A percentile compares a stretch with the other conserved stretches of the same genome.
Evolutionary conservation across 495 filamentous ascomycete genomes (phyloP).

Genomic region (Xeromyces bisporus): DNA sequence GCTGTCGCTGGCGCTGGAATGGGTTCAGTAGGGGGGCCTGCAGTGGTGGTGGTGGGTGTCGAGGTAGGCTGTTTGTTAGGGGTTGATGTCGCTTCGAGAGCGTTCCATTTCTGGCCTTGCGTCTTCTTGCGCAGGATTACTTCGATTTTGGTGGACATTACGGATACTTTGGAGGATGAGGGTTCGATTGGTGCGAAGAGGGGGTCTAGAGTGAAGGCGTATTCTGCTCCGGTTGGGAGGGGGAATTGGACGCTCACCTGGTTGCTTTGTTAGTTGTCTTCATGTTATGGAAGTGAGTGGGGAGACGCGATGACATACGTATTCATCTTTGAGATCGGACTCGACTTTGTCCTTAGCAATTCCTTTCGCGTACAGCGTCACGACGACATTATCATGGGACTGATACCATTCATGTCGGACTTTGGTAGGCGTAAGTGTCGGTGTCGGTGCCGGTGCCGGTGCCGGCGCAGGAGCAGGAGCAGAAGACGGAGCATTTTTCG

Average conservation of each 20-base stretch:
- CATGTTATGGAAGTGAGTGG: neutral
- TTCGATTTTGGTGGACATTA: conserved; percentile 75
- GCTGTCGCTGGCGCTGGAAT: too few relatives aligned
- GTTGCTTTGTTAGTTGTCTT: conserved; percentile 7
- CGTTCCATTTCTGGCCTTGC: conserved; percentile 57
- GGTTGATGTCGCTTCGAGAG: conserved; percentile 39
- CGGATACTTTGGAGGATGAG: conserved; percentile 37
- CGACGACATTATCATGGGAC: conserved; percentile 42
- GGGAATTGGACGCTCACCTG: conserved; percentile 53
- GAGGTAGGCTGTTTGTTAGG: conserved; percentile 8
- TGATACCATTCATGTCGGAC: conserved; percentile 75
- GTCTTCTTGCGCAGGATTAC: conserved; percentile 51
- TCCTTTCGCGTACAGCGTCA: conserved; percentile 57
- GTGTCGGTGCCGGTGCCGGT: conserved; percentile 2
- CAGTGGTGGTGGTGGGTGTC: conserved; percentile 2
- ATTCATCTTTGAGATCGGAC: conserved; percentile 39
- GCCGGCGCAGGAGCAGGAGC: neutral
- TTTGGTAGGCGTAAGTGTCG: conserved; percentile 21
- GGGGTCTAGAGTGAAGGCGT: conserved; percentile 51
- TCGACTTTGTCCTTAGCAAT: conserved; percentile 44
- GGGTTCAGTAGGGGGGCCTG: conserved; percentile 12
- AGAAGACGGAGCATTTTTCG: conserved; percentile 2
- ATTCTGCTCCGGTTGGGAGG: conserved; percentile 38
- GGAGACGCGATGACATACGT: conserved; percentile 15
- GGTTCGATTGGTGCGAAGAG: conserved; percentile 52